Base-by-base conservation (phyloP, 768 basidiomycete species). In the Agrocybe praecox region DNA sequence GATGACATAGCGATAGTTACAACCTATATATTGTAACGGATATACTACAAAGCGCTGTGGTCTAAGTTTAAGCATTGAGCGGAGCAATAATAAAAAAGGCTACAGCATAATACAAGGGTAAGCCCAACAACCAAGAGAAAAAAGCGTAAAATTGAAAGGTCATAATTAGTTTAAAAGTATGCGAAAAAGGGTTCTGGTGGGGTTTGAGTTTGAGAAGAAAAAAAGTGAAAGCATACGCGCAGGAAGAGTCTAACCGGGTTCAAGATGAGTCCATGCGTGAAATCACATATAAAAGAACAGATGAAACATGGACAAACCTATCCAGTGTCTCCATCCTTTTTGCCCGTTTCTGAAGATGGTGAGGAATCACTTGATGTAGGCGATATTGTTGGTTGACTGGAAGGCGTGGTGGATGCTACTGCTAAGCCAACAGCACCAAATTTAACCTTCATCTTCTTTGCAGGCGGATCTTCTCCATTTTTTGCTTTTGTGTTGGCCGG, bases 311-410 rank as follows among this genome's bases (percentile, higher is more conserved):
- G 52, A 45, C 14, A 42, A 46, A 55, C 12, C 71, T 78, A 91
- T 59, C 89, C 89, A 43, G 82, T 88, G 68, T 91, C 89, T 52
- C 86, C 88, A 63, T 90, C 88, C 72, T 90, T 90, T 56, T 80
- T 77, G 65, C 83, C 79, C 58, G 79, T 71, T 80, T 85, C 81
- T 85, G 89, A 83, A 67, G 84, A 77, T 52, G 76, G 67, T 12
- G 77, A 72, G 6, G 26, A 72, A 69, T 11, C 75, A 60, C 22
- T 50, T 33, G 80, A 65, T 45, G 74, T 57, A n/a, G n/a, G n/a
- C 26, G 65, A 53, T 23, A 67, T 58, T 15, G 65, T 52, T 9
- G 69, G 46, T 34, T 62, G 60, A 19, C 65, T 49, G 11, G 65
- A 46, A 43, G 68, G 55, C 15, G 67, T 48, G 14, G 67, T 48